Conservation (phyloP, 176 grass and related monocot species). For the Carex scoparia region DNA sequence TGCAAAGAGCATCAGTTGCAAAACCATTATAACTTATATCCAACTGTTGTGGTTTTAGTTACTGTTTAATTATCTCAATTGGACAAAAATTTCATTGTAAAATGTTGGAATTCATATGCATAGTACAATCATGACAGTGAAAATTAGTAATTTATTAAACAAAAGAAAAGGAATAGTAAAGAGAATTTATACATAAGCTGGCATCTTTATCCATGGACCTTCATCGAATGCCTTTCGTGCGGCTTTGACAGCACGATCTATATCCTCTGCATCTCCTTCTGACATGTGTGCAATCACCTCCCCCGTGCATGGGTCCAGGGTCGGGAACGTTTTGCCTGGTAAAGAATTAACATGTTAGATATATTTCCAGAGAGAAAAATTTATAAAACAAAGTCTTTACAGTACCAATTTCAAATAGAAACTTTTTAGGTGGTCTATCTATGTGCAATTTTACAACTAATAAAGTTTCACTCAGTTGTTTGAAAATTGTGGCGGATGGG, state of each 20-base stretch:
- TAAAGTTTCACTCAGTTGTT: neutral
- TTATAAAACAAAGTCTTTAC: neutral
- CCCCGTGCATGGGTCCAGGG: conserved; percentile 65
- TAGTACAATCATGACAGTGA: neutral
- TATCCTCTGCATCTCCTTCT: conserved; percentile 60
- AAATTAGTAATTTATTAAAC: neutral
- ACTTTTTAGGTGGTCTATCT: neutral
- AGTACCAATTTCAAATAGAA: neutral
- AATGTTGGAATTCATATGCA: neutral
- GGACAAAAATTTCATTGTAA: too few species aligned
- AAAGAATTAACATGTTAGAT: neutral
- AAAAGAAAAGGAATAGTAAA: neutral
- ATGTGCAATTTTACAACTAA: neutral
- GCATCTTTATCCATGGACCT: conserved; percentile 80
- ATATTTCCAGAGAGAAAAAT: neutral
- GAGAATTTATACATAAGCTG: conserved; percentile 17
- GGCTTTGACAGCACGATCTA: conserved; percentile 50
- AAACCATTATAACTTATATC: neutral
- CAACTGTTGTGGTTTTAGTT: neutral
- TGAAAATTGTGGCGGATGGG: too few species aligned
- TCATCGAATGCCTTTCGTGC: conserved; percentile 80
- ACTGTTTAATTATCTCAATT: too few species aligned
- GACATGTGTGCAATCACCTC: conserved; percentile 70
- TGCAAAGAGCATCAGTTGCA: neutral
- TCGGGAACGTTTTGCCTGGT: conserved; percentile 72